These are phyloP conservation scores for Lophiostoma macrostomum DNA, from an alignment of 495 filamentous ascomycete species.

Conservation along the genomic window DNA sequence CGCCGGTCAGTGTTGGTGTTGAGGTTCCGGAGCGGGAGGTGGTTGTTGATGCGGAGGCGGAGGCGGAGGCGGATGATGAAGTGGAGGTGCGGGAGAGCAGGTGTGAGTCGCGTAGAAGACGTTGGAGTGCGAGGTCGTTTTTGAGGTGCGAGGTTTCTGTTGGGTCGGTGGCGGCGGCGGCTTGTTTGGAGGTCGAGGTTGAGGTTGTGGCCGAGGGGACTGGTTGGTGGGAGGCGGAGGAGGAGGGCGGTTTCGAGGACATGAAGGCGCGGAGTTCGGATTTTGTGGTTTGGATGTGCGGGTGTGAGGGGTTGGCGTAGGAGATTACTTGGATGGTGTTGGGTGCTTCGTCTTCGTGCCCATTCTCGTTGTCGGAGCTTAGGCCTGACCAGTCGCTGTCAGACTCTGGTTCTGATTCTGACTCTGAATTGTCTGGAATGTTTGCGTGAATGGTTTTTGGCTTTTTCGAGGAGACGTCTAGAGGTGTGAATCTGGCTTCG, in stretches of 20 bases:
- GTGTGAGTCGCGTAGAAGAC: slow-evolving; percentile 87
- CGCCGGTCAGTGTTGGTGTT: slow-evolving; percentile 57
- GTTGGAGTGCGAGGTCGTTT: slow-evolving; percentile 88
- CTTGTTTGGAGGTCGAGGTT: slow-evolving; percentile 36
- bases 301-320: slow-evolving; percentile 45
- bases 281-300: slow-evolving; percentile 43
- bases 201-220: slow-evolving; percentile 11
- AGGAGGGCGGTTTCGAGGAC: slow-evolving; percentile 52
- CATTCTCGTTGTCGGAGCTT: slow-evolving; percentile 39
- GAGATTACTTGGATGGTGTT: slow-evolving; percentile 73
- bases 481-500: slow-evolving; percentile 78
- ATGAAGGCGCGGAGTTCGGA: slow-evolving; percentile 75
- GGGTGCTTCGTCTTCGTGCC: slow-evolving; percentile 43
- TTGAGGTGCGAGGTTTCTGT: slow-evolving; percentile 67
- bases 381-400: slow-evolving; percentile 66
- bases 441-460: too few relatives aligned
- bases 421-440: slow-evolving; percentile 25
- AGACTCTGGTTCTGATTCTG: slow-evolving; percentile 37
- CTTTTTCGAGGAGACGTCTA: slow-evolving; percentile 41
- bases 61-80: slow-evolving; percentile 48
- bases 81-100: too few relatives aligned
- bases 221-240: slow-evolving; percentile 21
- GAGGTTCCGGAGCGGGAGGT: too few relatives aligned
- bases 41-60: slow-evolving; percentile 27
- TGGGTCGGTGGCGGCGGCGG: slow-evolving; percentile 49